Conservation (phyloP, 192 early-diverging fungal species). For the Linderina pennispora region DNA sequence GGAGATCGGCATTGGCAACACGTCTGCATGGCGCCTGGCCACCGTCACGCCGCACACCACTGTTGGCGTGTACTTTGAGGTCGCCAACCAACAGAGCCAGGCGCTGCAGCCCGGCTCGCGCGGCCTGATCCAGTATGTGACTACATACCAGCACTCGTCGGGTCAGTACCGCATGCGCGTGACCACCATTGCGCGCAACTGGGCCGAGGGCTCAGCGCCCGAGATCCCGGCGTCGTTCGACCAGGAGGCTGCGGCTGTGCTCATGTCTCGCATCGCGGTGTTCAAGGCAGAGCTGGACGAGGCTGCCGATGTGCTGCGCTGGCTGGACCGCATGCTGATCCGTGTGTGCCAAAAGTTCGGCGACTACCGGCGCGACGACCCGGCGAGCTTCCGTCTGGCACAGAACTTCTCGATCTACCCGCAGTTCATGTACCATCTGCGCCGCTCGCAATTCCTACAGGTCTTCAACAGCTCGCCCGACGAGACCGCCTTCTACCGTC, state of each 20-base stretch:
- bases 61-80: constrained; percentile 92
- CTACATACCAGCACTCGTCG: constrained; percentile 92
- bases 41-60: constrained; percentile 81
- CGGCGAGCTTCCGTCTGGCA: constrained; percentile 79
- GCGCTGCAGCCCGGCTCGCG: constrained; percentile 73
- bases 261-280: constrained; percentile 95
- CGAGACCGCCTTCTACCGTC: constrained; percentile 84
- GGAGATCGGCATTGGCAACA: constrained; percentile 96
- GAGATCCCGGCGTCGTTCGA: constrained; percentile 91
- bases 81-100: constrained; percentile 81
- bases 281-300: constrained; percentile 98
- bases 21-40: constrained; percentile 94
- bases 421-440: constrained; percentile 99
- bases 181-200: constrained; percentile 90
- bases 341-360: constrained; percentile 97
- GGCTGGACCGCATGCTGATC: constrained; percentile 98
- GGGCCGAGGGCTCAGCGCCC: constrained; percentile 74
- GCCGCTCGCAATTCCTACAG: constrained; percentile 94
- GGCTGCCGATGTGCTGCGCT: constrained; percentile 91
- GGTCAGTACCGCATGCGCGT: constrained; percentile 88
- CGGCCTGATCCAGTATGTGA: constrained; percentile 92
- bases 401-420: constrained; percentile 98
- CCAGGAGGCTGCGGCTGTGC: constrained; percentile 94
- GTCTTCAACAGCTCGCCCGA: constrained; percentile 99
- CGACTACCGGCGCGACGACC: constrained; percentile 94